phyloP scores from a whole-genome alignment of 345 rosid species.

The Aethionema arabicum region DNA sequence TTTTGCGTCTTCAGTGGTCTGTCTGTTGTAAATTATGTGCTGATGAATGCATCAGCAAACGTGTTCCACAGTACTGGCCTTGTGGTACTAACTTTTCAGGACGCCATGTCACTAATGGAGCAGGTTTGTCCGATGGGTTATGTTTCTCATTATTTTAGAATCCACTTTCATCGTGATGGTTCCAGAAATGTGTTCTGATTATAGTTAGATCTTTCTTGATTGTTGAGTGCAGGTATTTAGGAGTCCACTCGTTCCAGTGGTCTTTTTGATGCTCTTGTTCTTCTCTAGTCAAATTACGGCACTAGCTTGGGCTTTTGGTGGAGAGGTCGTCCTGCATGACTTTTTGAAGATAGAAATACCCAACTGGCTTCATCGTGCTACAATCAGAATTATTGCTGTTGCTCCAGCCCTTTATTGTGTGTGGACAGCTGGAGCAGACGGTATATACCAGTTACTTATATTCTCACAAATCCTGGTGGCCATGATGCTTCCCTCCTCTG shows the following conservation, averaged over 20 bases:
- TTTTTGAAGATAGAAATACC: conserved; percentile 85
- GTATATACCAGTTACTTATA: conserved; percentile 81
- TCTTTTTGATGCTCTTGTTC: conserved; percentile 58
- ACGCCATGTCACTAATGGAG: conserved; percentile 84
- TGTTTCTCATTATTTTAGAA: conserved; percentile 21
- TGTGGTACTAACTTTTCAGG: conserved; percentile 80
- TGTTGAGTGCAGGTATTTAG: conserved; percentile 61
- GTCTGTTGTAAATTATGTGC: conserved; percentile 66
- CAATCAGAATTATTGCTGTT: conserved; percentile 74
- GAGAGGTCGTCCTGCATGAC: conserved; percentile 69
- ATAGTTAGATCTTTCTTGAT: conserved; percentile 19
- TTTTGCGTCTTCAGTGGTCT: conserved; percentile 69
- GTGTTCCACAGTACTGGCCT: conserved; percentile 72
- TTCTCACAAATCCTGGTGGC: conserved; percentile 81
- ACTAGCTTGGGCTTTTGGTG: conserved; percentile 76
- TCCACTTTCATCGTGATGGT: conserved; percentile 3
- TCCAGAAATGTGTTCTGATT: neutral
- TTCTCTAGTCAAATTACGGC: conserved; percentile 74
- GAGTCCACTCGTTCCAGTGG: conserved; percentile 58
- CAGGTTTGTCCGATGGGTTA: conserved; percentile 54
- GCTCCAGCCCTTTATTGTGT: conserved; percentile 85
- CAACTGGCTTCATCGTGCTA: conserved; percentile 86
- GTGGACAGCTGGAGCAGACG: conserved; percentile 91
- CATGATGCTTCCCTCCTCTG: conserved; percentile 83
- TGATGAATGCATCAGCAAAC: conserved; percentile 82